Evolutionary conservation across 2,329 filamentous ascomycete species (phyloP).

Genomic region (Leptodontidium sp.): DNA sequence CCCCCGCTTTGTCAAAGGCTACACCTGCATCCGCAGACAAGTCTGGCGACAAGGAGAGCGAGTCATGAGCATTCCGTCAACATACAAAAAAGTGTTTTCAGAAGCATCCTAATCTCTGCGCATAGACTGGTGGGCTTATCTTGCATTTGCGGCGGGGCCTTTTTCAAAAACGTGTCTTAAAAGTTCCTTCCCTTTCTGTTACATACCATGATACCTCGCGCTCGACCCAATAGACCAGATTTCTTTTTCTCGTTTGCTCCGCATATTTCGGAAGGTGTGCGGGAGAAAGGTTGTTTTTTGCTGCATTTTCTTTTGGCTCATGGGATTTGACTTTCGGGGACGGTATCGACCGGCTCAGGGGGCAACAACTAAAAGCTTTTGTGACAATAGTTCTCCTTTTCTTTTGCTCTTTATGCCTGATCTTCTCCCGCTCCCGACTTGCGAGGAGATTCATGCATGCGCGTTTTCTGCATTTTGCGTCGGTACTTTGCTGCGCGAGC

Average conservation of each 20-base stretch:
- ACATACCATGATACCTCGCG: constrained; percentile 55
- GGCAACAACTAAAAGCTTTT: constrained; percentile 44
- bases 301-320: constrained; percentile 44
- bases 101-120: constrained; percentile 53
- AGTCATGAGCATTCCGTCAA: constrained; percentile 48
- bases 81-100: constrained; percentile 49
- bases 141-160: constrained; percentile 54
- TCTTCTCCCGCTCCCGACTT: constrained; percentile 13
- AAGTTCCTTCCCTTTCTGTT: constrained; percentile 52
- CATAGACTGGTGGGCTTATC: constrained; percentile 54
- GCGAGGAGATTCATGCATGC: constrained; percentile 20
- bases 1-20: constrained; percentile 70
- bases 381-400: constrained; percentile 45
- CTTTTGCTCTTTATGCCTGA: constrained; percentile 18
- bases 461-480: constrained; percentile 38
- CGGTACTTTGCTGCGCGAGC: constrained; percentile 28
- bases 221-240: constrained; percentile 48
- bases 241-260: constrained; percentile 43
- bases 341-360: constrained; percentile 35
- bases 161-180: constrained; percentile 53
- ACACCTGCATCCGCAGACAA: constrained; percentile 57
- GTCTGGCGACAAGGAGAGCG: constrained; percentile 57
- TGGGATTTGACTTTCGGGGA: constrained; percentile 38
- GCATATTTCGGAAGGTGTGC: constrained; percentile 44
- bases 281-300: constrained; percentile 46